Conservation (phyloP, 441 rosid species). For the Lagerstroemia fauriei region DNA sequence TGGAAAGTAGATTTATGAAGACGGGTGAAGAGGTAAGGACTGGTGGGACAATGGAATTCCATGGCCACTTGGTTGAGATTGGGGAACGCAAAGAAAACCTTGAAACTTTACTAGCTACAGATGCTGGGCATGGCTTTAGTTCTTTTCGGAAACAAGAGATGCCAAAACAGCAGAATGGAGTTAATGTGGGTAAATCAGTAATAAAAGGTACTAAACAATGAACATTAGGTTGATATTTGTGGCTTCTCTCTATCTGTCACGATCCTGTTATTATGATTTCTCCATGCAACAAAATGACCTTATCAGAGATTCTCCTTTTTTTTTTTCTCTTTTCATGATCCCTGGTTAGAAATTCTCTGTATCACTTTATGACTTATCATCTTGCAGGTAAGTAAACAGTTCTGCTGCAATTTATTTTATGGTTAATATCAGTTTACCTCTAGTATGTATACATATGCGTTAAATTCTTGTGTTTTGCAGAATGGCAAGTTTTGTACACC, state of each 20-base stretch:
- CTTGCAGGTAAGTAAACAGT: neutral
- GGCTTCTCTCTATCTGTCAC: neutral
- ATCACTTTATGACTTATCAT: too few relatives aligned
- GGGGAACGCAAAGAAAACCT: conserved; percentile 16
- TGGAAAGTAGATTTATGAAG: conserved; percentile 21
- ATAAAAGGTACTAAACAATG: neutral
- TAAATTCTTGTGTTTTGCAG: conserved; percentile 4
- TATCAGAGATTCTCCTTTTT: neutral
- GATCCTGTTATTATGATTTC: neutral
- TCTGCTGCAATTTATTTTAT: neutral
- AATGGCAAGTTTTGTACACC: conserved; percentile 50
- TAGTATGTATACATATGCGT: neutral
- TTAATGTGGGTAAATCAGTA: neutral
- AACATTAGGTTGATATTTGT: neutral
- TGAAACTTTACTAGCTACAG: neutral
- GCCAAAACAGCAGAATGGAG: neutral
- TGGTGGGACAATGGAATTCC: conserved; percentile 24
- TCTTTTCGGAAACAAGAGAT: conserved; percentile 5
- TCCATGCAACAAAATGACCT: neutral
- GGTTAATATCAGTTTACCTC: neutral
- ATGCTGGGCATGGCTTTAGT: neutral
- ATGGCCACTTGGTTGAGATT: conserved; percentile 21
- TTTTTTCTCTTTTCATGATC: neutral
- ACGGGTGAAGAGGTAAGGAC: conserved; percentile 25
- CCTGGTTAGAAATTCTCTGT: neutral